These are phyloP conservation scores for Fusarium sp. DNA, from an alignment of 2,329 filamentous ascomycete species.

Conservation along the genomic window DNA sequence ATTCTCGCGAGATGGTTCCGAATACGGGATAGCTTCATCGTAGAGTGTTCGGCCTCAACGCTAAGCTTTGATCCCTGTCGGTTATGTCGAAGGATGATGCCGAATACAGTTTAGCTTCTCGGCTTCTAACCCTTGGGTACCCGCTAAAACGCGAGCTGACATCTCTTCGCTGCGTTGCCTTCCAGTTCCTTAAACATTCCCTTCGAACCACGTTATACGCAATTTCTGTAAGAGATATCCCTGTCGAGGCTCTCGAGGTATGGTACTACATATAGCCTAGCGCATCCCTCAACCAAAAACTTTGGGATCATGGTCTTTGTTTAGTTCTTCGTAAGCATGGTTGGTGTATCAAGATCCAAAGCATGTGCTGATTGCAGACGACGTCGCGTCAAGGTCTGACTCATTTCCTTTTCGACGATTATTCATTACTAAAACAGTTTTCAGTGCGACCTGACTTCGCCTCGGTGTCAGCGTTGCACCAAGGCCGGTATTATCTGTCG, in stretches of 20 bases:
- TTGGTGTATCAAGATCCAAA: slow-evolving; percentile 8
- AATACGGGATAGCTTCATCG: neutral
- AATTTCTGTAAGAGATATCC: neutral
- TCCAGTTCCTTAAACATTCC: neutral
- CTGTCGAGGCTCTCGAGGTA: neutral
- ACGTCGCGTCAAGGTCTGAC: slow-evolving; percentile 18
- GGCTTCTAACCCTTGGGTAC: neutral
- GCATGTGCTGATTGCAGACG: slow-evolving; percentile 8
- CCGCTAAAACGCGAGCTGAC: neutral
- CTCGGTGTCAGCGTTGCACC: neutral
- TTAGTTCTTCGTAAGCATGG: neutral
- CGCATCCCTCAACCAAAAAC: accelerated
- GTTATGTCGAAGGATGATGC: neutral
- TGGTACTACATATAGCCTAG: neutral
- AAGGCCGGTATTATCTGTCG: slow-evolving; percentile 8
- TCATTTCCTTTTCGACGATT: accelerated
- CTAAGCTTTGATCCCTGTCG: neutral
- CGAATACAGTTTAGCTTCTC: neutral
- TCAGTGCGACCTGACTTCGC: neutral
- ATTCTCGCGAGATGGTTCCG: slow-evolving; percentile 10
- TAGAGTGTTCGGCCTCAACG: neutral
- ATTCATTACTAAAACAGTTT: accelerated
- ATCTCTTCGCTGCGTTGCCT: neutral
- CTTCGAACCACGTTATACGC: neutral
- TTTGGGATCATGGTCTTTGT: accelerated